Evolutionary conservation across 495 filamentous ascomycete species (phyloP).

Genomic region (Monascus purpureus): DNA sequence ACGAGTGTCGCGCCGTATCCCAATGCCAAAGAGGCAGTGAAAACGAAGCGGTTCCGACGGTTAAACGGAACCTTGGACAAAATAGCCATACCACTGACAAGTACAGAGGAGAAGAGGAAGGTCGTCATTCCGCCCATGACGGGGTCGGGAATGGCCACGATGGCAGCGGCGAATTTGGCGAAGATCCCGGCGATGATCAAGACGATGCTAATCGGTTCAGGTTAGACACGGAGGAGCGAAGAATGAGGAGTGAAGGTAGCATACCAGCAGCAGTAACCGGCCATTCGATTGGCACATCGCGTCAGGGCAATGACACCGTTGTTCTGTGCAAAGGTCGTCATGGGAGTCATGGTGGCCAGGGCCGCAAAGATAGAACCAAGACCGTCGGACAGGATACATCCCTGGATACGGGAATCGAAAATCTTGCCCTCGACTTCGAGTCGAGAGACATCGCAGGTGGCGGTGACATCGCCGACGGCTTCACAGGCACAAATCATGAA

Average conservation of each 20-base stretch:
- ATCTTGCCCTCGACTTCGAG: slow-evolving; percentile 65
- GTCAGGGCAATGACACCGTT: slow-evolving; percentile 79
- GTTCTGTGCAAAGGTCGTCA: slow-evolving; percentile 65
- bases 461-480: slow-evolving; percentile 57
- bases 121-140: slow-evolving; percentile 83
- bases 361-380: slow-evolving; percentile 63
- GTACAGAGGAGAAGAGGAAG: slow-evolving; percentile 68
- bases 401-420: slow-evolving; percentile 85
- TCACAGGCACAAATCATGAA: slow-evolving; percentile 85
- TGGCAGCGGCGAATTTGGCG: slow-evolving; percentile 69
- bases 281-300: slow-evolving; percentile 55
- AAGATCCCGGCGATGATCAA: slow-evolving; percentile 73
- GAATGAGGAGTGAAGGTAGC: slow-evolving; percentile 21
- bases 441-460: slow-evolving; percentile 62
- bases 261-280: slow-evolving; percentile 39
- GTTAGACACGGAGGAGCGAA: background rate
- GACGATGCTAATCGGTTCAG: slow-evolving; percentile 34
- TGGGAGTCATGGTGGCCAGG: slow-evolving; percentile 61
- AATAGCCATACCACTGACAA: slow-evolving; percentile 68
- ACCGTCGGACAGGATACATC: slow-evolving; percentile 71
- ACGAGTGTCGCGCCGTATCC: slow-evolving; percentile 1
- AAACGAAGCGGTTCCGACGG: slow-evolving; percentile 68
- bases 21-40: slow-evolving; percentile 46
- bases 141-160: slow-evolving; percentile 63
- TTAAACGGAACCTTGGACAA: slow-evolving; percentile 60